Base-by-base conservation (phyloP, 768 basidiomycete genomes). In the Calocera viscosa region DNA sequence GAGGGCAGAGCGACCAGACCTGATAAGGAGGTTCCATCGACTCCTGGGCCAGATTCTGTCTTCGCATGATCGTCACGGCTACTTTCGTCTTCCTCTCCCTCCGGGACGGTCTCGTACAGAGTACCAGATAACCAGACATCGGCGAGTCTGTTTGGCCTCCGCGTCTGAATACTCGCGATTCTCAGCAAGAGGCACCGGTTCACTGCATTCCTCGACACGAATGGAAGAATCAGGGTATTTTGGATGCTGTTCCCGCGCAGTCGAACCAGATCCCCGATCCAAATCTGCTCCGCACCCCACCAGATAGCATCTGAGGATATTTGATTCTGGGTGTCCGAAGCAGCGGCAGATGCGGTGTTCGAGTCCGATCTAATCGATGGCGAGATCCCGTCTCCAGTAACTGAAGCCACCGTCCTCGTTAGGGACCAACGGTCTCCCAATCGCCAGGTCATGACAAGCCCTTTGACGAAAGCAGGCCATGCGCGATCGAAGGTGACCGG, bases 211-310 rank as follows among this genome's bases (percentile, higher is more conserved):
- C 10, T 12, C 5, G 53, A 60, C 5, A 60, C 10, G 26, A 60
- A 32, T 26, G 26, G 26, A 26, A 60, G 53, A 10, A 60, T 12
- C 2, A 5, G 14, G 30, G 7, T 60, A 10, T 32, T 26, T 60
- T 60, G 26, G 10, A 60, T 11, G 10, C 2, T 32, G 14, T 26
- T 14, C 8, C 2, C 30, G 16, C 5, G 90, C 63, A 95, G 79
- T 26, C 92, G 83, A 39, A 94, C 83, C 66, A 94, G 82, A 69
- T 95, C 92, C 67, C 88, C 89, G 2, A 82, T 78, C 91, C 92
- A 95, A 65, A 94, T 89, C 33, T 90, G 82, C 72, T 94, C 92
- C 0, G 86, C 84, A 8, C 93, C 93, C 87, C 89, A 90, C 91
- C 91, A 95, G 8, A 94, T 30, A 22, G 53, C 14, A 22, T 60